A percentile compares a stretch with the other conserved stretches of the same genome.
Conservation (phyloP, 805 yeast genomes). For the Metschnikowia chrysomelidarum region DNA sequence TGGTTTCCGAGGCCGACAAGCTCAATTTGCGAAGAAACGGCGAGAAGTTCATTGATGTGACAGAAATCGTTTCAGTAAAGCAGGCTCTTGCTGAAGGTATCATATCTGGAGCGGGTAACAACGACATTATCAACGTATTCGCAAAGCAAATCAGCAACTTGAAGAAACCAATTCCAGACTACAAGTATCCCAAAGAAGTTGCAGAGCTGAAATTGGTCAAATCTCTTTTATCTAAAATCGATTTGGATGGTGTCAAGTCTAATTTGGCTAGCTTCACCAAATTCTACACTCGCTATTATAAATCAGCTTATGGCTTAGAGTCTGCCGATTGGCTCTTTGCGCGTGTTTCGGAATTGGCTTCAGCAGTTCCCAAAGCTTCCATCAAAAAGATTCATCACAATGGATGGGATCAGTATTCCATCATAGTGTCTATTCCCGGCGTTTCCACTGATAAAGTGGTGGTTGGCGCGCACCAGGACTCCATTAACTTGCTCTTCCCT, state of each 20-base stretch:
- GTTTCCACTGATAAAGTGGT: conserved; percentile 51
- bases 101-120: conserved; percentile 15
- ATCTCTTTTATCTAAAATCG: conserved; percentile 43
- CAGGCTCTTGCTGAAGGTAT: conserved; percentile 32
- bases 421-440: conserved; percentile 66
- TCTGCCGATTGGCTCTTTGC: conserved; percentile 69
- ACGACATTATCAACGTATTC: conserved; percentile 20
- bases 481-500: conserved; percentile 73
- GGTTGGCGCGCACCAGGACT: conserved; percentile 89
- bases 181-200: conserved; percentile 52
- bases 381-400: conserved; percentile 54
- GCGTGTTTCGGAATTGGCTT: conserved; percentile 42
- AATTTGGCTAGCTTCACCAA: conserved; percentile 63
- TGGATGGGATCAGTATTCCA: conserved; percentile 75
- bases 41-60: conserved; percentile 62
- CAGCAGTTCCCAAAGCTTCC: conserved; percentile 19
- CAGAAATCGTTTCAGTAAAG: conserved; percentile 43
- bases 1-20: conserved; percentile 39
- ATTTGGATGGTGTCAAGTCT: conserved; percentile 45
- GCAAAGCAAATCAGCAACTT: conserved; percentile 27
- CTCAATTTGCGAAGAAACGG: conserved; percentile 40
- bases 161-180: conserved; percentile 28
- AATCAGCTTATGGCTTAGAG: conserved; percentile 64
- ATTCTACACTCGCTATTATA: conserved; percentile 75
- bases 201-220: conserved; percentile 38